Base-by-base conservation (phyloP, 192 early-diverging fungal genomes). In the Coemansia sp. region DNA sequence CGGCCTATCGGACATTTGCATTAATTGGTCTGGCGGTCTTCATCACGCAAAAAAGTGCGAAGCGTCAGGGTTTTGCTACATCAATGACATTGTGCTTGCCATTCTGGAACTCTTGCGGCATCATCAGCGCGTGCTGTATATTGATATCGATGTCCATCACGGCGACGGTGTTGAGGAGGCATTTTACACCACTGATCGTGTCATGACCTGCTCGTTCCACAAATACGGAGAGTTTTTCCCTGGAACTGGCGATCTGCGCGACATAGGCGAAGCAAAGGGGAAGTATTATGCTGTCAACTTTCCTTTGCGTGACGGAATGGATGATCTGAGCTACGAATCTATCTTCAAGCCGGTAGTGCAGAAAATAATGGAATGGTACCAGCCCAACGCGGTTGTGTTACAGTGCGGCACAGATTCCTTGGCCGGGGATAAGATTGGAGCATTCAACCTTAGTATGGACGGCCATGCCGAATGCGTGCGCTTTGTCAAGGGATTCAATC, bases 81-180 rank as follows among this genome's bases (percentile, higher is more conserved):
- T 97, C 48, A 99, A 99, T 79, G 97, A 99, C 71, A 99, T 98
- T 79, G 97, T 98, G 1, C 82, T 99, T 57, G 93, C 88, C 11
- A 95, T 98, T 44, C 69, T 97, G 57, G 94, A 99, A 64, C 76
- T 99, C 51, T 72, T 98, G 70, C 79, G 92, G 61, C 88, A 89
- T 68, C 90, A 95, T 62, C 91, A 93, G 62, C 90, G 96, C 7
- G 95, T 99, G 3, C 82, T 99, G 5, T 99, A 99, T 74, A 93
- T 97, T 62, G 97, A 99, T 75, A 97, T 98, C 72, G 97, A 99
- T 75, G 93, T 98, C 7, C 97, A 99, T 78, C 97, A 99, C 69
- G 97, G 97, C 50, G 97, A 99, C 73, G 97, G 97, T 45, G 98
- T 99, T 17, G 95, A 98, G 72, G 96, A 98, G 72, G 98, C 98